phyloP scores from a whole-genome alignment of 2,329 filamentous ascomycete species.

The Arachnomyces sp. region DNA sequence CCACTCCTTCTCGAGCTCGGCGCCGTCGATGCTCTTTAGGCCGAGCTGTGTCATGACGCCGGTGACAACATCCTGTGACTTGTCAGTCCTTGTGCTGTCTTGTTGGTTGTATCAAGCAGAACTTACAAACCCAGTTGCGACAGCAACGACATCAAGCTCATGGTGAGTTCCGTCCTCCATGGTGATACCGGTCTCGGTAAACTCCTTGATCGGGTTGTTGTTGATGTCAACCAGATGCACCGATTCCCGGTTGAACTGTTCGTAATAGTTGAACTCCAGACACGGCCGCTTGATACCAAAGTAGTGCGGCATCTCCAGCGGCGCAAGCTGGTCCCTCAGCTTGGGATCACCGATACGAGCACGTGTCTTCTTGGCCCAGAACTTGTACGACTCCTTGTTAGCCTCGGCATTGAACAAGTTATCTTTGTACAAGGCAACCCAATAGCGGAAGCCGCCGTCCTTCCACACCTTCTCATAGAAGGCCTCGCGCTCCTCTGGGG shows the following conservation, averaged over 20 bases:
- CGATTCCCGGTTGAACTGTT: conserved; percentile 40
- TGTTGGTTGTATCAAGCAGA: no score
- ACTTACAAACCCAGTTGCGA: conserved; percentile 32
- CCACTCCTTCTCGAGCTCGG: conserved; percentile 29
- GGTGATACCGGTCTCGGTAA: conserved; percentile 34
- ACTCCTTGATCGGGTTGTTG: conserved; percentile 31
- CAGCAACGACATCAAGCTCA: conserved; percentile 31
- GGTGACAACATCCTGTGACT: conserved; percentile 24
- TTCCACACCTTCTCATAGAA: conserved; percentile 44
- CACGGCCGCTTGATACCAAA: conserved; percentile 47
- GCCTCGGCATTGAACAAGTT: conserved; percentile 37
- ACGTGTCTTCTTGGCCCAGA: conserved; percentile 48
- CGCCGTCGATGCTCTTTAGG: conserved; percentile 21
- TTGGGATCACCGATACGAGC: conserved; percentile 43
- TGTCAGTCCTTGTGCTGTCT: no score
- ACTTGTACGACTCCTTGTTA: conserved; percentile 47
- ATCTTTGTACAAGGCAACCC: conserved; percentile 46
- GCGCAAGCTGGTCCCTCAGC: conserved; percentile 47
- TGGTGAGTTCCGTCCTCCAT: conserved; percentile 29
- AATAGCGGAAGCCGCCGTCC: conserved; percentile 47
- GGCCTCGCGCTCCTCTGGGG: conserved; percentile 40
- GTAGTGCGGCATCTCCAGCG: conserved; percentile 44
- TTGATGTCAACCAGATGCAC: conserved; percentile 42
- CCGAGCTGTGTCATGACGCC: conserved; percentile 30
- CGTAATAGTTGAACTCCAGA: conserved; percentile 45